Evolutionary conservation across 2,329 filamentous ascomycete genomes (phyloP).

Genomic region (Aspergillus pseudonomiae): DNA sequence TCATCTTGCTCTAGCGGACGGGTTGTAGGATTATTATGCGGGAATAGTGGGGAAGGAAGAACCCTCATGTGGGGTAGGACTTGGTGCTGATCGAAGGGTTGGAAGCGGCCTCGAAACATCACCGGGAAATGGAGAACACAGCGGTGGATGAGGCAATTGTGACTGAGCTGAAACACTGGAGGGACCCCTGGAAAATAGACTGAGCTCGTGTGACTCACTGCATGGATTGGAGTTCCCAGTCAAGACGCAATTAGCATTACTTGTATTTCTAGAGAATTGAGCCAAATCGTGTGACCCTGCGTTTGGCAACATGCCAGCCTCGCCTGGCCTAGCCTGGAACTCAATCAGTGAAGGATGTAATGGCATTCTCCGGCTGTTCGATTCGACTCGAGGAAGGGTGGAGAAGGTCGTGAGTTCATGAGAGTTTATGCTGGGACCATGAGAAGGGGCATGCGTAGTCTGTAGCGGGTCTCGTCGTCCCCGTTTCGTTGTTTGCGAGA

Average conservation of each 20-base stretch:
- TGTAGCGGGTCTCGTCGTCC: not conserved
- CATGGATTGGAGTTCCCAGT: not conserved
- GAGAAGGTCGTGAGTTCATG: not conserved
- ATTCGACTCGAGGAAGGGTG: not conserved
- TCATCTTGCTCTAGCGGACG: constrained; percentile 1
- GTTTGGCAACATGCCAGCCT: not conserved
- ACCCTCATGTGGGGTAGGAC: too few relatives aligned
- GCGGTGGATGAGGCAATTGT: too few relatives aligned
- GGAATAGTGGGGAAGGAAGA: too few relatives aligned
- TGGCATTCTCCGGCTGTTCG: too few relatives aligned
- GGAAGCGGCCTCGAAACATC: too few relatives aligned
- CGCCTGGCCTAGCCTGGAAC: too few relatives aligned
- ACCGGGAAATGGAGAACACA: too few relatives aligned
- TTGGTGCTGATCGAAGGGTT: too few relatives aligned
- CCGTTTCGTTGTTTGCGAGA: not conserved
- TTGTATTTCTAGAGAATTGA: not conserved
- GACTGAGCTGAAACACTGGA: too few relatives aligned
- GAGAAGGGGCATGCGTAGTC: not conserved
- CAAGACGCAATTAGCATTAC: not conserved
- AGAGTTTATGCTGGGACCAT: not conserved
- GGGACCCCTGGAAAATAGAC: too few relatives aligned
- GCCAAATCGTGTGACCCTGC: not conserved
- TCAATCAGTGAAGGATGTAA: too few relatives aligned
- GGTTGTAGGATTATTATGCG: not conserved
- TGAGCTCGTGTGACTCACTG: not conserved